Percentiles rank a stretch among this genome's conserved stretches.
Conservation (phyloP, 176 grass and related monocot genomes). For the Elaeis guineensis region DNA sequence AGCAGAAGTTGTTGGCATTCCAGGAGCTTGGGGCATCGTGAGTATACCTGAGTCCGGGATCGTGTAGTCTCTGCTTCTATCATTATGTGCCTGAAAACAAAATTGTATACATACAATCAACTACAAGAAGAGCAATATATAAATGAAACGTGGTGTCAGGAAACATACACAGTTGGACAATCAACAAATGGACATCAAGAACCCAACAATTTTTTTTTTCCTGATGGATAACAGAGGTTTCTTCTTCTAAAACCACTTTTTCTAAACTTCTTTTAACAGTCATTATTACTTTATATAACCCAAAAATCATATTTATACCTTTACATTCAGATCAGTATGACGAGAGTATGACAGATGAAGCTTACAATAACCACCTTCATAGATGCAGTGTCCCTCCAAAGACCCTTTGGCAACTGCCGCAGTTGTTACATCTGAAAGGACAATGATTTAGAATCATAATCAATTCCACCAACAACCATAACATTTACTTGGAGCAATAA, state of each 20-base stretch:
- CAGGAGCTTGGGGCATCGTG: slow-evolving; percentile 31
- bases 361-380: slow-evolving; percentile 99
- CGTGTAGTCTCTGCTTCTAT: slow-evolving; percentile 97
- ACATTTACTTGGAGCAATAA: neutral
- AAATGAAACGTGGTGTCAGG: neutral
- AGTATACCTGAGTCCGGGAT: slow-evolving; percentile 40
- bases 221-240: neutral
- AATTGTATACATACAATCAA: too few species aligned
- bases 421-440: slow-evolving; percentile 55
- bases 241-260: slow-evolving; percentile 1
- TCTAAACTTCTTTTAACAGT: neutral
- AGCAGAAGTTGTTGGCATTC: slow-evolving; percentile 24
- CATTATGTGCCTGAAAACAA: slow-evolving; percentile 68
- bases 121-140: neutral
- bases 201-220: neutral
- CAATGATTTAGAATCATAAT: neutral
- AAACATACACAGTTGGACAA: slow-evolving; percentile 2
- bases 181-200: neutral
- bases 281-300: slow-evolving; percentile 20
- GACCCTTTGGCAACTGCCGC: slow-evolving; percentile 80
- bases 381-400: slow-evolving; percentile 97
- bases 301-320: slow-evolving; percentile 72
- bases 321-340: slow-evolving; percentile 99
- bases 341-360: slow-evolving; percentile 99
- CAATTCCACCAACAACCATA: too few species aligned